These are phyloP conservation scores for Tylopilus orsonianus DNA, from an alignment of 1,284 basidiomycete genomes.

Conservation along the genomic window DNA sequence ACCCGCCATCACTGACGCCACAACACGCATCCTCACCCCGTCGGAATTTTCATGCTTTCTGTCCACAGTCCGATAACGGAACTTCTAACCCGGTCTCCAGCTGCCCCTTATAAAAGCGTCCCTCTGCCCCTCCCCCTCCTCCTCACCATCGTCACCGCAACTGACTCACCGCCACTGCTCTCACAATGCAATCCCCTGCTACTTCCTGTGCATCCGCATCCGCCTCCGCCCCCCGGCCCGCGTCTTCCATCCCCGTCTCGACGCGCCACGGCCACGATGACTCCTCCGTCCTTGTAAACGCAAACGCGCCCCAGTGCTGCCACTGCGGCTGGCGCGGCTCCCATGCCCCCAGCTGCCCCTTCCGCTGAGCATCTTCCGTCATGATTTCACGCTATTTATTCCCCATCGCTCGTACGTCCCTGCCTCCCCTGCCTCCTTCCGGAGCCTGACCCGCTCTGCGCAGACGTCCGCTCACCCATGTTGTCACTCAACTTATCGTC, in stretches of 20 bases:
- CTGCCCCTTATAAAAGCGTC: constrained; percentile 34
- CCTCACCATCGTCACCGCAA: constrained; percentile 1
- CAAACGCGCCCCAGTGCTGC: constrained; percentile 68
- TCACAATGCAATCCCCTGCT: constrained; percentile 26
- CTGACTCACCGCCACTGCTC: background rate
- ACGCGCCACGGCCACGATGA: constrained; percentile 22
- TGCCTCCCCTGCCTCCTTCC: background rate
- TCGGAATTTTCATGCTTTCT: constrained; percentile 38
- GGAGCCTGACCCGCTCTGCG: constrained; percentile 1
- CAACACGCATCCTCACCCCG: constrained; percentile 38
- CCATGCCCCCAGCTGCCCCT: constrained; percentile 68
- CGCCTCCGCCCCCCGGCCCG: constrained; percentile 9
- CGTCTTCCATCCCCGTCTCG: constrained; percentile 23
- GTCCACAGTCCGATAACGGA: constrained; percentile 38
- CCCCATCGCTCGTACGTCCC: constrained; percentile 24
- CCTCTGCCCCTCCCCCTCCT: background rate
- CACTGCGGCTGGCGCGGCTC: constrained; percentile 70
- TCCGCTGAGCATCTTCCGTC: constrained; percentile 37
- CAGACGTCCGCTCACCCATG: constrained; percentile 27
- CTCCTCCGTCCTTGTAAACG: constrained; percentile 27
- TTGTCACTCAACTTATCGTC: constrained; percentile 29
- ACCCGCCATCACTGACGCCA: constrained; percentile 38
- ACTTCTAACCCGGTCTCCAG: constrained; percentile 30
- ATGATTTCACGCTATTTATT: constrained; percentile 29
- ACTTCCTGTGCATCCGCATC: constrained; percentile 17